Evolutionary conservation across 192 early-diverging fungal genomes (phyloP), one percentile per base, ranked within the genome.

Genomic region (Backusella tuberculispora): DNA sequence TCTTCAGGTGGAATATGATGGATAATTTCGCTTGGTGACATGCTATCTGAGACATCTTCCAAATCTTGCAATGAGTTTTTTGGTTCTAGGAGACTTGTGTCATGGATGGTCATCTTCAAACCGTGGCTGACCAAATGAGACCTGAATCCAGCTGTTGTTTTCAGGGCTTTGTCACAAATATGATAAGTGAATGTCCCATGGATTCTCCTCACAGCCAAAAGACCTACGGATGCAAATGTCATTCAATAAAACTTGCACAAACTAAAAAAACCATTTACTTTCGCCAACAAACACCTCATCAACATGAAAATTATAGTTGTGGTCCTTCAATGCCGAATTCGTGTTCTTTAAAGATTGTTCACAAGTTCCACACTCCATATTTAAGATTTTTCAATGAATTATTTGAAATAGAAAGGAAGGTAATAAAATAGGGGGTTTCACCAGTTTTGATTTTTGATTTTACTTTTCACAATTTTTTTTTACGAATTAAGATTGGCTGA

Each of bases 331-430:
- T 42, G 41, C 41, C 41, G 41, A 42, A 42, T 42, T 42, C 7
- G 41, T 42, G 41, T 42, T 42, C 41, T 42, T 42, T 42, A 42
- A 42, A 42, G 41, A 42, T 42, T 42, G 41, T 42, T 42, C 7
- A 42, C 41, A 42, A 42, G 41, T 42, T 42, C 19, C 19, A 56
- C 53, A 56, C 53, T 56, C 53, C 53, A 21, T 56, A 56, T 56
- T 56, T 56, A 56, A 56, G 53, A 56, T 56, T 56, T 56, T 56
- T 56, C 53, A 56, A 56, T 56, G 53, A 56, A 56, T 56, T 56
- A 21, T 56, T 56, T 56, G 53, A 56, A 56, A 56, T 56, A 56
- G 53, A 56, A 56, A 56, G 53, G 17, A 56, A 56, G 53, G 21
- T 24, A 56, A 56, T 56, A 56, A 56, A 56, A 56, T 56, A 56